phyloP scores from a whole-genome alignment of 805 yeast genomes.

The Kazachstania taianensis region DNA sequence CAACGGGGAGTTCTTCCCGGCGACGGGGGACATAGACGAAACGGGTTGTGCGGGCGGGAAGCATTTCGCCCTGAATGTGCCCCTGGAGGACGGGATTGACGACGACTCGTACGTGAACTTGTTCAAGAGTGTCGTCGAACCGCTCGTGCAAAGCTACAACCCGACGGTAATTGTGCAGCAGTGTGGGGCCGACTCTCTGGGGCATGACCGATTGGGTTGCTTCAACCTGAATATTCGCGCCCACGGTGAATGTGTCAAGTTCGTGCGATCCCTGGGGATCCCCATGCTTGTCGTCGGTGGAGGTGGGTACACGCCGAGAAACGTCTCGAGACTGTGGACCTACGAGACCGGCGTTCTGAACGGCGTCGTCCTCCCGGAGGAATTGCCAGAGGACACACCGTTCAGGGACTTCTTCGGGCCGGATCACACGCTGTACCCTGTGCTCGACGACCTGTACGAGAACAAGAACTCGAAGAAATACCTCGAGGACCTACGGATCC shows the following conservation, averaged over 20 bases:
- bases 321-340: constrained; percentile 93
- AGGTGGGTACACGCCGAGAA: constrained; percentile 96
- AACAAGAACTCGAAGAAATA: constrained; percentile 78
- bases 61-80: constrained; percentile 76
- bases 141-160: constrained; percentile 74
- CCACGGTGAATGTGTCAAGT: constrained; percentile 92
- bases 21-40: constrained; percentile 81
- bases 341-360: constrained; percentile 84
- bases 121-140: constrained; percentile 73
- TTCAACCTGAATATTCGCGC: constrained; percentile 89
- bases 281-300: constrained; percentile 95
- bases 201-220: constrained; percentile 93
- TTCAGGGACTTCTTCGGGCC: constrained; percentile 82
- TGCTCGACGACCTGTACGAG: constrained; percentile 66
- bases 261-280: constrained; percentile 72
- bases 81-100: constrained; percentile 86
- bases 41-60: constrained; percentile 79
- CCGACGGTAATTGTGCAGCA: constrained; percentile 96
- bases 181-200: constrained; percentile 95
- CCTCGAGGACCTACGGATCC: constrained; percentile 66
- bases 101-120: constrained; percentile 47
- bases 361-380: constrained; percentile 64
- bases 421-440: constrained; percentile 82
- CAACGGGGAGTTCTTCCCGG: constrained; percentile 85
- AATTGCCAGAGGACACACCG: constrained; percentile 64